phyloP scores from a whole-genome alignment of 805 yeast species.

The Starmerella floris region DNA sequence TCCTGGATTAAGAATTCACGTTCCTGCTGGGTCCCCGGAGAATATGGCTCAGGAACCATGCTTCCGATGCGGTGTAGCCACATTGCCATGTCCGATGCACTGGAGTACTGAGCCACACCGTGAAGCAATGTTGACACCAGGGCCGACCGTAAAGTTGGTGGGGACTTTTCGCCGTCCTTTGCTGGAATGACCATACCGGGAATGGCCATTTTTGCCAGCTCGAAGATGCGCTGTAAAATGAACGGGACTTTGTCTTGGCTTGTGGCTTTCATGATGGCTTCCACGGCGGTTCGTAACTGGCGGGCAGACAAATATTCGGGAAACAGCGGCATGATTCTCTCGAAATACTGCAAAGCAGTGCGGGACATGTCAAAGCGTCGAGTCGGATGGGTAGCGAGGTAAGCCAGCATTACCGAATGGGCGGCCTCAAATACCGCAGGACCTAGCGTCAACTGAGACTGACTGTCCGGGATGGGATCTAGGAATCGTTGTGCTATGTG shows the following conservation, averaged over 20 bases:
- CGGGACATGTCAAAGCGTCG: conserved; percentile 19
- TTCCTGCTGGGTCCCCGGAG: conserved; percentile 11
- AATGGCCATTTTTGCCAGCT: conserved; percentile 22
- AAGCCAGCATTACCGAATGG: conserved; percentile 45
- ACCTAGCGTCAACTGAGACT: neutral
- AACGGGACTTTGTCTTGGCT: conserved; percentile 29
- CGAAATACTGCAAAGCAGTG: conserved; percentile 32
- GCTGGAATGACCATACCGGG: conserved; percentile 30
- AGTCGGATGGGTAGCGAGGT: conserved; percentile 22
- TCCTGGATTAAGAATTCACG: conserved; percentile 17
- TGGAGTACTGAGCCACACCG: conserved; percentile 39
- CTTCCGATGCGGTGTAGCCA: conserved; percentile 36
- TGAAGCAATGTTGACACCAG: conserved; percentile 36
- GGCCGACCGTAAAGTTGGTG: conserved; percentile 36
- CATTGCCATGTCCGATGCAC: conserved; percentile 29
- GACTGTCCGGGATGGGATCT: conserved; percentile 17
- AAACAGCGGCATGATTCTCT: conserved; percentile 40
- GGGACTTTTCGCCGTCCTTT: conserved; percentile 12
- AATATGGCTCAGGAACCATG: conserved; percentile 27
- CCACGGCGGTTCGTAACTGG: conserved; percentile 47
- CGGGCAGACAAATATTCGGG: conserved; percentile 40
- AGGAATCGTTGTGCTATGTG: conserved; percentile 13
- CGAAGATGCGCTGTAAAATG: conserved; percentile 34
- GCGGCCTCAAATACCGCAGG: conserved; percentile 38
- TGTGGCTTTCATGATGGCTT: conserved; percentile 37